A percentile compares a stretch with the other conserved stretches of the same genome.
Evolutionary conservation across 2,329 filamentous ascomycete species (phyloP).

Genomic region (Leptographium wingfieldii): DNA sequence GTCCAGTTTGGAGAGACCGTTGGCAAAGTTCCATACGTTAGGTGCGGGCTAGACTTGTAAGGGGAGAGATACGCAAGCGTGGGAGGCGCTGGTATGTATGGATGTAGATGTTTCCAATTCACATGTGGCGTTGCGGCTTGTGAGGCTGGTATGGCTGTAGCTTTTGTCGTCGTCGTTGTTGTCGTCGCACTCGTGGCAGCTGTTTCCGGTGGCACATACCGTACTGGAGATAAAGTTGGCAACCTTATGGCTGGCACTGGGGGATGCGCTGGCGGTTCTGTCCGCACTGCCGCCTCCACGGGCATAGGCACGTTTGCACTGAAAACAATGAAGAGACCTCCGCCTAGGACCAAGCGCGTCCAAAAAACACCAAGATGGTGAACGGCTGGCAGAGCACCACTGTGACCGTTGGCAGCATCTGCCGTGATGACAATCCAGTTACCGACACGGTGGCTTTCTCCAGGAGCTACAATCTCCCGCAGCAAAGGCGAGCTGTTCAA

Average conservation of each 20-base stretch:
- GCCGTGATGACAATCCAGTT: constrained; percentile 15
- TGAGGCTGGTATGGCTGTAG: neutral
- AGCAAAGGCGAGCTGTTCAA: constrained; percentile 12
- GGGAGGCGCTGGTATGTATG: neutral
- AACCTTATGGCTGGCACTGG: neutral
- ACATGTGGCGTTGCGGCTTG: neutral
- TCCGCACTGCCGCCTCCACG: neutral
- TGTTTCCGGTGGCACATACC: no score
- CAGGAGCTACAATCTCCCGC: constrained; percentile 9
- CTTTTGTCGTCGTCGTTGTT: neutral
- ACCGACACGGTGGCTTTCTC: constrained; percentile 5
- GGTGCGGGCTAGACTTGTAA: neutral
- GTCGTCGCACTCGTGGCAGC: neutral
- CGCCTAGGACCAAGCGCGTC: constrained; percentile 9
- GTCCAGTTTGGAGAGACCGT: neutral
- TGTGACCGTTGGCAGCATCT: neutral
- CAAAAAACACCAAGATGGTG: constrained; percentile 7
- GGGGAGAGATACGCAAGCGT: constrained; percentile 1
- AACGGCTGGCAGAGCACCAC: neutral
- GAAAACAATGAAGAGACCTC: constrained; percentile 7
- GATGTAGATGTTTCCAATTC: neutral
- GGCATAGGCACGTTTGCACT: constrained; percentile 6
- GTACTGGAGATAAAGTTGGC: no score
- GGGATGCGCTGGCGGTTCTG: neutral
- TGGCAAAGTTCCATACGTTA: neutral